These are phyloP conservation scores for Houttuynia cordata DNA, from an alignment of 164 flowering plant species.

Conservation along the genomic window DNA sequence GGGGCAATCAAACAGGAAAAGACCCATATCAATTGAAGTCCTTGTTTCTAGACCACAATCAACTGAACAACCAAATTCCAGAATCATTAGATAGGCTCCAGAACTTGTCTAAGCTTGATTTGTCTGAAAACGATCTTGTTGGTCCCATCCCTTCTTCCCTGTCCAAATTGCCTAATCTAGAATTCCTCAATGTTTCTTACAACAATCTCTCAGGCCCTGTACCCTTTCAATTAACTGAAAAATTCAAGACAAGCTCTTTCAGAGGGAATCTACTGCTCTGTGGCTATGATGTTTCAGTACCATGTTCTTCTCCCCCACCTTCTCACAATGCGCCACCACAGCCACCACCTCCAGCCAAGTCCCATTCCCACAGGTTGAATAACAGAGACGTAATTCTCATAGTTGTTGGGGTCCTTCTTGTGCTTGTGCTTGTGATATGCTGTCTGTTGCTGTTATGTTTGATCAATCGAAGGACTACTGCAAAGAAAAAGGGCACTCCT, in stretches of 20 bases:
- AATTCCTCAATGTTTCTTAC: constrained; percentile 64
- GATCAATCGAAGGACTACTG: constrained; percentile 36
- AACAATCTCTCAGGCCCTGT: constrained; percentile 85
- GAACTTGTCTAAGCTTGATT: constrained; percentile 42
- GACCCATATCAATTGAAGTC: constrained; percentile 26
- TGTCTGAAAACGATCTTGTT: constrained; percentile 43
- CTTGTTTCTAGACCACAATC: constrained; percentile 52
- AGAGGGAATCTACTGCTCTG: constrained; percentile 76
- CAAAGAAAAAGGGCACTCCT: constrained; percentile 21
- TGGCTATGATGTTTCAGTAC: constrained; percentile 51
- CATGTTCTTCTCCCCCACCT: constrained; percentile 43
- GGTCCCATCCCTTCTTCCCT: constrained; percentile 65
- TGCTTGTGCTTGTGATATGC: constrained; percentile 43
- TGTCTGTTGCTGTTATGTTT: constrained; percentile 58
- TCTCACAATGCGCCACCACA: constrained; percentile 17
- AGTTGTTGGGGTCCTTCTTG: constrained; percentile 51
- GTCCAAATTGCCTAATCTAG: constrained; percentile 36
- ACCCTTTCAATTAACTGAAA: constrained; percentile 37
- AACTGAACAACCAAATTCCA: constrained; percentile 33
- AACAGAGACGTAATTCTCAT: constrained; percentile 72
- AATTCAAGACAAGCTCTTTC: constrained; percentile 78
- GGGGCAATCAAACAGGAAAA: constrained; percentile 21
- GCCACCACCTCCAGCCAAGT: constrained; percentile 21
- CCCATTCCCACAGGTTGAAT: constrained; percentile 27
- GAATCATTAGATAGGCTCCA: constrained; percentile 22